Conservation (phyloP, 768 basidiomycete species). For the Fomitopsis serialis region DNA sequence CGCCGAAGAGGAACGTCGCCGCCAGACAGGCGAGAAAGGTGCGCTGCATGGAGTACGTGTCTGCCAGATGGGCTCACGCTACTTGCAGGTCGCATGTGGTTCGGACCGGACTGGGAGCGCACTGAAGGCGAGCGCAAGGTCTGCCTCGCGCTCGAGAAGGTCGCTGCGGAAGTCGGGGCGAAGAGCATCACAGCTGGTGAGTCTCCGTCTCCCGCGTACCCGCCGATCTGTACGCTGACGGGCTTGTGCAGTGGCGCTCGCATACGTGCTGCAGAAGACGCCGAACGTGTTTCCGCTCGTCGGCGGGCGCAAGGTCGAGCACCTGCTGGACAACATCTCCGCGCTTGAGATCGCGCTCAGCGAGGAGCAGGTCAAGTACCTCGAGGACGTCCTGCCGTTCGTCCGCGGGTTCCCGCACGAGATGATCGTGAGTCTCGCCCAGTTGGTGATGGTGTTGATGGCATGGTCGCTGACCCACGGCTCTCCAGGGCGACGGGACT, state of each 20-base stretch:
- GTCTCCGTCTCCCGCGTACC: background rate
- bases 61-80: slow-evolving; percentile 28
- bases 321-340: slow-evolving; percentile 42
- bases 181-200: slow-evolving; percentile 6
- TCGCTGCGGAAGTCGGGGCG: slow-evolving; percentile 42
- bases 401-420: slow-evolving; percentile 38
- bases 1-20: slow-evolving; percentile 23
- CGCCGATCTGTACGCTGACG: background rate
- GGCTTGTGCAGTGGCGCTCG: slow-evolving; percentile 35
- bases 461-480: background rate
- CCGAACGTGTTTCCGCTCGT: slow-evolving; percentile 44
- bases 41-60: slow-evolving; percentile 38
- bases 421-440: slow-evolving; percentile 18
- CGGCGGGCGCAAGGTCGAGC: slow-evolving; percentile 45
- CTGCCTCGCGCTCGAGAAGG: slow-evolving; percentile 38
- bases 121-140: slow-evolving; percentile 23
- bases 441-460: background rate
- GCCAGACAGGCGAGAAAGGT: slow-evolving; percentile 19
- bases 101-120: slow-evolving; percentile 28
- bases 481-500: slow-evolving; percentile 11
- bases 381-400: slow-evolving; percentile 38
- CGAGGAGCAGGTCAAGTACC: slow-evolving; percentile 34
- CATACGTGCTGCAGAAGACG: slow-evolving; percentile 46
- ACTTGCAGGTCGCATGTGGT: slow-evolving; percentile 26
- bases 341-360: slow-evolving; percentile 40